These are phyloP conservation scores for Penicillium sp. DNA, from an alignment of 2,329 filamentous ascomycete genomes.

Conservation along the genomic window DNA sequence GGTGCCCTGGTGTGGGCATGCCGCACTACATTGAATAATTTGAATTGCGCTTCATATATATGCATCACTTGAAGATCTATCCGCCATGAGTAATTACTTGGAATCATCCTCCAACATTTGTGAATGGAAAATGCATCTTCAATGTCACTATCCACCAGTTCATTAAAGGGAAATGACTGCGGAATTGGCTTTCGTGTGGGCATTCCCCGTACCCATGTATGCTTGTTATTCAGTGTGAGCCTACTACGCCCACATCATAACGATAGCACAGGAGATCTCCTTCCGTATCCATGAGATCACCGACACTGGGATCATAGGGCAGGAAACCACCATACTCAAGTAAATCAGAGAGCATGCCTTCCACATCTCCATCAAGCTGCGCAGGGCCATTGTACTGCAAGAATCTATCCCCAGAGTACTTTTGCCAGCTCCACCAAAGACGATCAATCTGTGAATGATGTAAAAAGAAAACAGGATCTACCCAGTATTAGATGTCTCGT, in stretches of 20 bases:
- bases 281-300: not conserved
- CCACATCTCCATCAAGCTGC: not conserved
- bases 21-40: too few relatives aligned
- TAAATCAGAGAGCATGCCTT: not conserved
- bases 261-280: not conserved
- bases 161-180: too few relatives aligned
- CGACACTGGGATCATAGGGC: not conserved
- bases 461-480: not conserved
- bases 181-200: too few relatives aligned
- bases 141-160: too few relatives aligned
- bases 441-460: conserved; percentile 1
- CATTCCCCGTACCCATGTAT: too few relatives aligned
- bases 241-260: not conserved
- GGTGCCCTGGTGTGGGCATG: too few relatives aligned
- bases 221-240: too few relatives aligned
- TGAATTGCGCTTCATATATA: too few relatives aligned
- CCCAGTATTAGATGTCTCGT: not conserved
- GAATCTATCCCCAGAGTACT: not conserved
- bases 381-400: not conserved
- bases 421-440: conserved; percentile 1
- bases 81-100: too few relatives aligned
- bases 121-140: too few relatives aligned
- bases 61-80: too few relatives aligned
- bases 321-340: not conserved
- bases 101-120: too few relatives aligned